Conservation (phyloP, 2,329 filamentous ascomycete species). For the Colletotrichum cereale region DNA sequence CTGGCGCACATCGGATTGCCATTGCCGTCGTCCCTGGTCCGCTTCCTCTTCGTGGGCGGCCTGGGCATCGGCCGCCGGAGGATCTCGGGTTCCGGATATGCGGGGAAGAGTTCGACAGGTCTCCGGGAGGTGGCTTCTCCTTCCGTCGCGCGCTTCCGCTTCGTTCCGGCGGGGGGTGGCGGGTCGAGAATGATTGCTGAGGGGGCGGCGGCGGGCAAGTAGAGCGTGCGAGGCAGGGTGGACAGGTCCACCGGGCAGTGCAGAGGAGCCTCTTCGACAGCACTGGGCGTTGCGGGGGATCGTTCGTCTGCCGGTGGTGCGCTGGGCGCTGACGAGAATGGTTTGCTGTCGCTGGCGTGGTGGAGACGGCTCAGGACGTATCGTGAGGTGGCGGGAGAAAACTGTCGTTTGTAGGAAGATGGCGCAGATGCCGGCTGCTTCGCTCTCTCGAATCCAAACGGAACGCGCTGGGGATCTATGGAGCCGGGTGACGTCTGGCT, state of each 20-base stretch:
- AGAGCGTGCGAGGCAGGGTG: conserved; percentile 20
- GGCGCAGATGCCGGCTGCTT: not conserved
- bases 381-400: conserved; percentile 44
- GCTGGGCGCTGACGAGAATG: not conserved
- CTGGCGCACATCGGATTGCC: conserved; percentile 40
- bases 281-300: not conserved
- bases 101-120: not conserved
- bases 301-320: not conserved
- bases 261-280: conserved; percentile 32
- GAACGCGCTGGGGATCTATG: not conserved
- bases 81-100: not conserved
- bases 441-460: not conserved
- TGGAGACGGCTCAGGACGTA: conserved; percentile 48
- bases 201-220: not conserved
- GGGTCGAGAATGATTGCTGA: not conserved
- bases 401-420: conserved; percentile 48
- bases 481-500: not conserved
- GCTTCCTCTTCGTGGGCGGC: conserved; percentile 37
- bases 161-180: conserved; percentile 8
- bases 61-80: conserved; percentile 20
- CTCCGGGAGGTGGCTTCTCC: not conserved
- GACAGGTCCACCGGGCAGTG: conserved; percentile 36
- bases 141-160: conserved; percentile 26
- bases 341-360: conserved; percentile 23
- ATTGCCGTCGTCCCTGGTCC: conserved; percentile 33